These are phyloP conservation scores for Vickermania spadyakhi DNA, from an alignment of 208 protist genomes.

Conservation along the genomic window DNA sequence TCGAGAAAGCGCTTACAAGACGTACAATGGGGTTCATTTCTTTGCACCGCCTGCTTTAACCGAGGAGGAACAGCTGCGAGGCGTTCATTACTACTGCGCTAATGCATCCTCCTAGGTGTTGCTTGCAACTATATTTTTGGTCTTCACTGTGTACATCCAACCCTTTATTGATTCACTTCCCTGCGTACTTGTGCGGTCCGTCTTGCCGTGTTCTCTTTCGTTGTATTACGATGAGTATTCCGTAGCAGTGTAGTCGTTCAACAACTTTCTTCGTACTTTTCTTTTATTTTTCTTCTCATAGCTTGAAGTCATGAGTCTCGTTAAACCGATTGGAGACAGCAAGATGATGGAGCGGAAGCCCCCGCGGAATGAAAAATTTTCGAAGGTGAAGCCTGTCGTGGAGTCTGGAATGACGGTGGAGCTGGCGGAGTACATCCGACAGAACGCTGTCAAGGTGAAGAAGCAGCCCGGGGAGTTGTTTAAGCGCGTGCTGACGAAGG, in stretches of 20 bases:
- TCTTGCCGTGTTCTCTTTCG: no score
- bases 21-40: background rate
- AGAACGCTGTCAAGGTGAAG: slow-evolving; percentile 27
- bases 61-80: slow-evolving; percentile 18
- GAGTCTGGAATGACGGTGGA: slow-evolving; percentile 75
- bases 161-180: no score
- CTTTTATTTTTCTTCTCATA: background rate
- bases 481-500: slow-evolving; percentile 37
- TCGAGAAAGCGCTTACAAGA: no score
- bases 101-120: slow-evolving; percentile 27
- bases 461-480: slow-evolving; percentile 67
- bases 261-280: background rate
- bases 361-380: slow-evolving; percentile 42
- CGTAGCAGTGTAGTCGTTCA: slow-evolving; percentile 1
- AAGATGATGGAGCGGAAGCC: slow-evolving; percentile 39
- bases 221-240: no score
- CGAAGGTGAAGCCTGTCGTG: slow-evolving; percentile 56
- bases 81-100: slow-evolving; percentile 71
- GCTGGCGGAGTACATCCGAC: slow-evolving; percentile 48
- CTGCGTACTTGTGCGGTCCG: no score
- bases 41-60: slow-evolving; percentile 4
- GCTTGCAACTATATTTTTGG: no score
- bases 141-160: no score
- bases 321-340: slow-evolving; percentile 57
- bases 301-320: slow-evolving; percentile 32